Conservation (phyloP, 139 green algal species). For the Medakamo hakoo region DNA sequence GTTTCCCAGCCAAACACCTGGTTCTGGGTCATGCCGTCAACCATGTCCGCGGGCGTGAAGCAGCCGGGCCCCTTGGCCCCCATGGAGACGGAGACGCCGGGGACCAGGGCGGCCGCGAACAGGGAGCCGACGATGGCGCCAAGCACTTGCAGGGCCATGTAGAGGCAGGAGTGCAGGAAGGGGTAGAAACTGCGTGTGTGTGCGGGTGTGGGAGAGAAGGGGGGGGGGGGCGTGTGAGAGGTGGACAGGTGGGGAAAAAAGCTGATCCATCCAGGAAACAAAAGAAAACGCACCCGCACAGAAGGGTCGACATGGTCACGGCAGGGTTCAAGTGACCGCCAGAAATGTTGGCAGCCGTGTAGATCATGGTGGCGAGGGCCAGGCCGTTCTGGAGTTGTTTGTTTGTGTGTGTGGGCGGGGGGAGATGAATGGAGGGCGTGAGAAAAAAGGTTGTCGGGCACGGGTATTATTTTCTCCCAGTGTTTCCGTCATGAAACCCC, state of each 20-base stretch:
- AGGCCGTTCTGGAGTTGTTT: too few species aligned
- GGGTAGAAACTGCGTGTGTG: too few species aligned
- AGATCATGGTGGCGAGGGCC: conserved; percentile 4
- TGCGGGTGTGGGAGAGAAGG: too few species aligned
- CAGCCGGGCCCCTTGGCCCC: conserved; percentile 9
- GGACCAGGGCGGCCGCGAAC: conserved; percentile 5
- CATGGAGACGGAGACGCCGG: conserved; percentile 3
- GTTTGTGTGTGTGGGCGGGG: too few species aligned
- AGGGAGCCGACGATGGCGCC: conserved; percentile 9
- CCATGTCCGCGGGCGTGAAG: conserved; percentile 8
- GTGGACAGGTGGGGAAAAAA: too few species aligned
- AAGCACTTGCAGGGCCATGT: conserved; percentile 14
- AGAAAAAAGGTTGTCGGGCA: too few species aligned
- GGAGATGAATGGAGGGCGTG: too few species aligned
- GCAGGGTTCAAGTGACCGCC: conserved; percentile 22
- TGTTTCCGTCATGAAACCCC: too few species aligned
- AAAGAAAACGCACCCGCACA: too few species aligned
- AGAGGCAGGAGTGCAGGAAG: conserved; percentile 10
- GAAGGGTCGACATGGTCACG: conserved; percentile 7
- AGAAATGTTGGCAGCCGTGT: conserved; percentile 9
- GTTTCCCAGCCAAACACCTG: conserved; percentile 20
- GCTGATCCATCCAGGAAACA: too few species aligned
- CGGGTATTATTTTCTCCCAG: too few species aligned
- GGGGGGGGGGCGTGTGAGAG: too few species aligned
- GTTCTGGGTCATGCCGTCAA: conserved; percentile 1